Evolutionary conservation across 306 rosid genomes (phyloP).

Genomic region (Pachyrhizus erosus): DNA sequence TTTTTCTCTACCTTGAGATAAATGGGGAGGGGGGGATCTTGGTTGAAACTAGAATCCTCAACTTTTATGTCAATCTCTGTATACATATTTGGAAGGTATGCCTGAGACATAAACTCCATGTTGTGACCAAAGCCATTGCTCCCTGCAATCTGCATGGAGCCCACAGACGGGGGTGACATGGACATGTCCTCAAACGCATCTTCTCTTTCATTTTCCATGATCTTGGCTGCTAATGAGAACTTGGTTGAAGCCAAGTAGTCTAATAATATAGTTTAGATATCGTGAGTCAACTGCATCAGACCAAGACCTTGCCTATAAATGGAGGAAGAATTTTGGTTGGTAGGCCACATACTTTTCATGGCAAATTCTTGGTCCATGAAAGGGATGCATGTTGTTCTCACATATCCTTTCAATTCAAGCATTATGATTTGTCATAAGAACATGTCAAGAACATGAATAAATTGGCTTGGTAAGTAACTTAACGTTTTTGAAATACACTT

Average conservation of each 20-base stretch:
- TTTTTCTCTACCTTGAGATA: conserved; percentile 74
- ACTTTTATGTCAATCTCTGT: conserved; percentile 69
- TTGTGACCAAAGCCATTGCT: conserved; percentile 81
- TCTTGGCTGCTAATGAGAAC: conserved; percentile 28
- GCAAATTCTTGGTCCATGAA: conserved; percentile 35
- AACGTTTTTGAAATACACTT: conserved; percentile 14
- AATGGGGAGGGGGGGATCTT: conserved; percentile 76
- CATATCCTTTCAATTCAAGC: conserved; percentile 57
- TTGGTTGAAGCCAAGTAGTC: conserved; percentile 24
- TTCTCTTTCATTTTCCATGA: conserved; percentile 76
- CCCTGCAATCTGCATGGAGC: conserved; percentile 78
- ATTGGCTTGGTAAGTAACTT: conserved; percentile 26
- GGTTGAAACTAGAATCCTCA: conserved; percentile 48
- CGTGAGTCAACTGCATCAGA: conserved; percentile 54
- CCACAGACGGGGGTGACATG: conserved; percentile 67
- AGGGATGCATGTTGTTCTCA: conserved; percentile 43
- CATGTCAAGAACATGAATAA: conserved; percentile 71
- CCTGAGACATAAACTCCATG: conserved; percentile 83
- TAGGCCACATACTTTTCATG: conserved; percentile 76
- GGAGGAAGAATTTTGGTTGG: conserved; percentile 63
- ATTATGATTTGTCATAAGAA: conserved; percentile 34
- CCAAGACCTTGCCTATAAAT: conserved; percentile 58
- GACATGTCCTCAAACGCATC: conserved; percentile 76
- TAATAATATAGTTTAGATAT: conserved; percentile 36
- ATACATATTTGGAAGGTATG: conserved; percentile 63